Percentiles rank a stretch among this genome's conserved stretches.
Evolutionary conservation across 805 yeast species (phyloP).

Genomic region (Kregervanrija delftensis): DNA sequence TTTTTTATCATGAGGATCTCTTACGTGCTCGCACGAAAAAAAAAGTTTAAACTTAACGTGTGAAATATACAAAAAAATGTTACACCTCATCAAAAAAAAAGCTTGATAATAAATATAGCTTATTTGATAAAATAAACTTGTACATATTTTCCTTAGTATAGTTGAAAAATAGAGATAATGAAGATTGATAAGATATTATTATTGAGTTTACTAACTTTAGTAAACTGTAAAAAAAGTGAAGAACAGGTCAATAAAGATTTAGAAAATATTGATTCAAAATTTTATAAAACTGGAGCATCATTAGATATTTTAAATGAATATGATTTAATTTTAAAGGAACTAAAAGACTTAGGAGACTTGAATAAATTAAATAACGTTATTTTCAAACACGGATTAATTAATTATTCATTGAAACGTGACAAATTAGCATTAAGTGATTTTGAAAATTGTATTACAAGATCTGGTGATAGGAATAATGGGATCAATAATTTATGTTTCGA

Average conservation of each 20-base stretch:
- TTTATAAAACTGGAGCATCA: constrained; percentile 23
- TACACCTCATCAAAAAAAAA: too few relatives aligned
- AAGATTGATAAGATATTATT: too few relatives aligned
- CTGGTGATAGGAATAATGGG: constrained; percentile 24
- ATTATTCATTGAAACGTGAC: constrained; percentile 50
- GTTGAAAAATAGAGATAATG: too few relatives aligned
- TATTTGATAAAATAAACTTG: too few relatives aligned
- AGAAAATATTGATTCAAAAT: constrained; percentile 9
- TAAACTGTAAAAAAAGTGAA: not conserved
- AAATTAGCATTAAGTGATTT: constrained; percentile 47
- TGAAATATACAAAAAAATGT: too few relatives aligned
- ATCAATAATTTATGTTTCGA: constrained; percentile 40
- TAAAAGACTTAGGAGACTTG: constrained; percentile 11
- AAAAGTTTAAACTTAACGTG: too few relatives aligned
- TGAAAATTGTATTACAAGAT: constrained; percentile 31
- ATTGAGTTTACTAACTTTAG: too few relatives aligned
- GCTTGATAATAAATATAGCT: too few relatives aligned
- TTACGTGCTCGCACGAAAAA: too few relatives aligned
- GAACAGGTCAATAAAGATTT: not conserved
- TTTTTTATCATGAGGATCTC: too few relatives aligned
- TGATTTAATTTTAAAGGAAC: constrained; percentile 17
- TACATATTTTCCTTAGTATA: too few relatives aligned
- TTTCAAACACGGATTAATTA: constrained; percentile 57
- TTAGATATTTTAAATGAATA: constrained; percentile 25
- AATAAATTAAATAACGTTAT: constrained; percentile 35